Evolutionary conservation across 2,329 filamentous ascomycete genomes (phyloP).

Genomic region (Botrytis medusae): DNA sequence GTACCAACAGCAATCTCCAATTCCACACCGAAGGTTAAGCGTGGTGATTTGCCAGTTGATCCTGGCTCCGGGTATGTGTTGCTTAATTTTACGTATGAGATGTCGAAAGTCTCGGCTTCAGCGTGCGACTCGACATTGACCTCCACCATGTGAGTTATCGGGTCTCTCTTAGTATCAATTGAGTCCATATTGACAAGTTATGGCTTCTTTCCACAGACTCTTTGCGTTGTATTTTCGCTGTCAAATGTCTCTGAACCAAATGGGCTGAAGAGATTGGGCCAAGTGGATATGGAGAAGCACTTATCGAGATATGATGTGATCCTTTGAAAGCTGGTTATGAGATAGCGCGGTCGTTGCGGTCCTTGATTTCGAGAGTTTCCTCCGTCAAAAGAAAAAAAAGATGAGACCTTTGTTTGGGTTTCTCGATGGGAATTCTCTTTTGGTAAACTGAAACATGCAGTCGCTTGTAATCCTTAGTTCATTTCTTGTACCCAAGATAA

Average conservation of each 20-base stretch:
- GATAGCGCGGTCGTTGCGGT: background rate
- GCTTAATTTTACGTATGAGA: background rate
- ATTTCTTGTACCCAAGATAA: background rate
- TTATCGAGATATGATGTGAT: background rate
- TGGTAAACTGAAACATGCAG: background rate
- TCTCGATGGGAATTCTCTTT: background rate
- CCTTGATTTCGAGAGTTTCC: background rate
- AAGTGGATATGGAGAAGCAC: background rate
- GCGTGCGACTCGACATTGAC: background rate
- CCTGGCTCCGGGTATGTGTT: background rate
- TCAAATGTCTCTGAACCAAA: background rate
- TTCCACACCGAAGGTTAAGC: constrained; percentile 21
- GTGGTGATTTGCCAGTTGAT: constrained; percentile 12
- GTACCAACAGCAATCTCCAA: constrained; percentile 16
- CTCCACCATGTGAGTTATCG: background rate
- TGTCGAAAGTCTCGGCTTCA: background rate
- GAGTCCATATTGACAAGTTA: background rate
- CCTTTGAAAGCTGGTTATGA: background rate
- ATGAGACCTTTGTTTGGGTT: background rate
- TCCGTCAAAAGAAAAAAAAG: background rate
- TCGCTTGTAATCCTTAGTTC: background rate
- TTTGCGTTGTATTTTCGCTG: background rate
- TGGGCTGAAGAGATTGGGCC: background rate
- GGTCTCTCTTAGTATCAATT: background rate
- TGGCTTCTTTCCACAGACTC: background rate